Evolutionary conservation across 805 yeast genomes (phyloP).

Genomic region (Saccharomyces mikatae): DNA sequence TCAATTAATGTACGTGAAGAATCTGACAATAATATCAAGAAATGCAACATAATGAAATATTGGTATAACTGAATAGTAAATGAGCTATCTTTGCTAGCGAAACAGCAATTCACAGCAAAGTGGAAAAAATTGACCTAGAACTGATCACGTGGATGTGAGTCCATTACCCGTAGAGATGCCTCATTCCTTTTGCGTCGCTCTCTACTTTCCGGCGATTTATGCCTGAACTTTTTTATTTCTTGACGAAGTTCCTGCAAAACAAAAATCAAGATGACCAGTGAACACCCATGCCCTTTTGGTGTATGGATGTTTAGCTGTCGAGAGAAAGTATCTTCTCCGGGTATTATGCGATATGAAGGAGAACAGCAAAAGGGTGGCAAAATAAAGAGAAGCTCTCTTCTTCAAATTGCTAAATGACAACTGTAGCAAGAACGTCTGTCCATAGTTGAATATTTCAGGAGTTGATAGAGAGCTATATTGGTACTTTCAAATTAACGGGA

Average conservation of each 20-base stretch:
- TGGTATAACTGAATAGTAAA: background rate
- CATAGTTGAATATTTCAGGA: background rate
- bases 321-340: background rate
- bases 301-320: background rate
- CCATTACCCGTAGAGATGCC: background rate
- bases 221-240: no score
- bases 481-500: background rate
- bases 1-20: background rate
- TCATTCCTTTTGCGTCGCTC: background rate
- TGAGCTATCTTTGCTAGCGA: background rate
- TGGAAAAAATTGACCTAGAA: background rate
- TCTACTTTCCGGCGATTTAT: background rate
- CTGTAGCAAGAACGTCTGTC: background rate
- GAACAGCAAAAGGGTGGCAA: constrained; percentile 5
- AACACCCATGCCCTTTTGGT: background rate
- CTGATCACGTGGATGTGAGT: background rate
- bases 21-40: background rate
- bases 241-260: no score
- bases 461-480: background rate
- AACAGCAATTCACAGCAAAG: background rate
- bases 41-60: background rate
- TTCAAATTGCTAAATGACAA: background rate
- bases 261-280: no score
- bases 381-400: background rate
- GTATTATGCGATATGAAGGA: background rate